Evolutionary conservation across 495 filamentous ascomycete species (phyloP), one percentile per base, ranked within the genome.

Genomic region (Schizothecium vesticola): DNA sequence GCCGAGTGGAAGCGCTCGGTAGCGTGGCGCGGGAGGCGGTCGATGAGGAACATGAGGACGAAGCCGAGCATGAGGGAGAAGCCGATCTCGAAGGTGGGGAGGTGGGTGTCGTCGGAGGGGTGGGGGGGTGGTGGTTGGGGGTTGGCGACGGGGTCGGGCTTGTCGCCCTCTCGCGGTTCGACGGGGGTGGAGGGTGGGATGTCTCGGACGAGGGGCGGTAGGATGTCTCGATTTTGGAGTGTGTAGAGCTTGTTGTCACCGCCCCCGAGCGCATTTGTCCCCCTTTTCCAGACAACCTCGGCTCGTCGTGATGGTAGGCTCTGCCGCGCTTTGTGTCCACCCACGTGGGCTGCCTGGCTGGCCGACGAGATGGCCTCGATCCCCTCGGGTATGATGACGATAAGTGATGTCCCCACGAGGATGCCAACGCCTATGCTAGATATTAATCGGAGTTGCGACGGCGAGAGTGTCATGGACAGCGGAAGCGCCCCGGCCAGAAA

Each of bases 341-440:
- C 84, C 56, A 80, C 69, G 68, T 85, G 83, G 21, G 76, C 66
- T 13, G 77, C 63, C 36, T 77, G 73, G 58, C 79, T 84, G 11
- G 89, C 84, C 71, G 86, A 88, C 74, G 96, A 93, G 61, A 97
- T 81, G 8, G 95, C 95, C 74, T 97, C 95, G 61, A 98, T 88
- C 19, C 95, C 95, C 78, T 99, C 95, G 0, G 95, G 95, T 74
- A 99, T 97, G 76, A 99, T 99, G 3, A 99, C 92, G 66, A 98
- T 93, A 71, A 99, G 85, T 10, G 93, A 92, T 36, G 94, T 98
- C 43, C 95, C 95, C 23, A 99, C 93, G 9, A 99, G 83, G 19
- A 99, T 90, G 56, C 95, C 95, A 82, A 97, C 92, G 31, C 95
- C 95, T 75, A 99, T 88, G 23, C 93, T 92, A 12, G 93, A 93